Evolutionary conservation across 768 basidiomycete genomes (phyloP).

Genomic region (Exidia glandulosa): DNA sequence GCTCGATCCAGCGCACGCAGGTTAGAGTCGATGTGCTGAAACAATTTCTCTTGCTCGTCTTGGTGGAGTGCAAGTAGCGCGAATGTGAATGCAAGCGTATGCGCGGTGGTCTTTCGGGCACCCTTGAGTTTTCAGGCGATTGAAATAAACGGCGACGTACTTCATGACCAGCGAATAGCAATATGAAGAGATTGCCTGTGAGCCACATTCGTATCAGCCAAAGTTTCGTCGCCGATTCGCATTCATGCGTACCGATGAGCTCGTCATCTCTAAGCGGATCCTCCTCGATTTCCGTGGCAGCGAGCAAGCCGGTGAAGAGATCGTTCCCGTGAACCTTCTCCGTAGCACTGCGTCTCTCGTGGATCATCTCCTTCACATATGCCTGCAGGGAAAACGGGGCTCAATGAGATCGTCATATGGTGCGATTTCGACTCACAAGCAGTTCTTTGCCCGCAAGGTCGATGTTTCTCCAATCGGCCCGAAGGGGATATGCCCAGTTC

Average conservation of each 20-base stretch:
- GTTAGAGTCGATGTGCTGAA: slow-evolving; percentile 22
- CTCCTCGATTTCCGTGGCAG: slow-evolving; percentile 33
- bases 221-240: not conserved
- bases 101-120: slow-evolving; percentile 23
- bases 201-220: not conserved
- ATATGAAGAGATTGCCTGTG: slow-evolving; percentile 27
- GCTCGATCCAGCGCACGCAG: slow-evolving; percentile 24
- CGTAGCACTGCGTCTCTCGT: slow-evolving; percentile 24
- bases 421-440: slow-evolving; percentile 14
- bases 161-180: slow-evolving; percentile 52
- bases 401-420: not conserved
- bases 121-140: not conserved
- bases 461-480: slow-evolving; percentile 19
- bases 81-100: slow-evolving; percentile 27
- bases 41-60: slow-evolving; percentile 31
- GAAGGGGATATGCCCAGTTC: slow-evolving; percentile 26
- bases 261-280: slow-evolving; percentile 32
- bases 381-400: slow-evolving; percentile 19
- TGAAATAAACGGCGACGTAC: slow-evolving; percentile 14
- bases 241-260: slow-evolving; percentile 21
- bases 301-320: slow-evolving; percentile 40
- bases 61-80: slow-evolving; percentile 39
- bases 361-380: slow-evolving; percentile 46
- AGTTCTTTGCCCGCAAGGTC: slow-evolving; percentile 18
- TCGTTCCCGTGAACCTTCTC: slow-evolving; percentile 34